phyloP scores from a whole-genome alignment of 1,139 yeast species.

The Blastobotrys serpentis region DNA sequence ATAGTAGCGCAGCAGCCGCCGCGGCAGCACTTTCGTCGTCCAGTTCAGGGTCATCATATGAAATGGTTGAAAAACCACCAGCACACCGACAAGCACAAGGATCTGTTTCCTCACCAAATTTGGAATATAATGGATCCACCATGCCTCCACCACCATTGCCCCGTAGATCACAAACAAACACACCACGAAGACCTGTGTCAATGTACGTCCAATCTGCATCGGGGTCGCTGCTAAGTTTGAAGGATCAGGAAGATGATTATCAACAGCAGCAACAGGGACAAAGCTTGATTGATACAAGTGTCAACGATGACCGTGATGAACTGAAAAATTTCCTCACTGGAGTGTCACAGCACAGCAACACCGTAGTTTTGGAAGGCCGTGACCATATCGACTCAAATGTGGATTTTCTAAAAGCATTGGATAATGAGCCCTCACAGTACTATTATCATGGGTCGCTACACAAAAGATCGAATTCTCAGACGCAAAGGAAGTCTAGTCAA shows the following conservation, averaged over 20 bases:
- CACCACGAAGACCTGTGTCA: slow-evolving; percentile 19
- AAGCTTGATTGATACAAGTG: slow-evolving; percentile 22
- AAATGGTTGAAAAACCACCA: slow-evolving; percentile 4
- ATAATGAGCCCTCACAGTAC: slow-evolving; percentile 27
- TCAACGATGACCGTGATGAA: slow-evolving; percentile 32
- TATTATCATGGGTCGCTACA: slow-evolving; percentile 11
- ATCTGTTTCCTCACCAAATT: slow-evolving; percentile 16
- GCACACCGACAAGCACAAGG: neutral
- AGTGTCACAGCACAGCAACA: slow-evolving; percentile 35
- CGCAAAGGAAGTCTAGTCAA: slow-evolving; percentile 4
- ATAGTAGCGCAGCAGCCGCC: neutral
- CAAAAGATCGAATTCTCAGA: slow-evolving; percentile 9
- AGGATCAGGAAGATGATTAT: neutral
- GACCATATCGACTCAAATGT: slow-evolving; percentile 47
- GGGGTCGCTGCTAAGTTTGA: slow-evolving; percentile 9
- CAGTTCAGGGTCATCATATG: slow-evolving; percentile 17
- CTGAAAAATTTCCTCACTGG: slow-evolving; percentile 40
- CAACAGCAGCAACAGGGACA: neutral
- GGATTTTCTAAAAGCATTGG: slow-evolving; percentile 59
- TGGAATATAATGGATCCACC: slow-evolving; percentile 8
- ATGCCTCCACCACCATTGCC: slow-evolving; percentile 11
- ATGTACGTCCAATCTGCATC: slow-evolving; percentile 19
- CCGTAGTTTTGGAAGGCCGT: slow-evolving; percentile 37
- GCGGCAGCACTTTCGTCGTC: slow-evolving; percentile 13
- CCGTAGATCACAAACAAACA: slow-evolving; percentile 1